Evolutionary conservation across 352 stramenopile genomes (phyloP), one percentile per base, ranked within the genome.

Genomic region (Phytopythium helicoides): DNA sequence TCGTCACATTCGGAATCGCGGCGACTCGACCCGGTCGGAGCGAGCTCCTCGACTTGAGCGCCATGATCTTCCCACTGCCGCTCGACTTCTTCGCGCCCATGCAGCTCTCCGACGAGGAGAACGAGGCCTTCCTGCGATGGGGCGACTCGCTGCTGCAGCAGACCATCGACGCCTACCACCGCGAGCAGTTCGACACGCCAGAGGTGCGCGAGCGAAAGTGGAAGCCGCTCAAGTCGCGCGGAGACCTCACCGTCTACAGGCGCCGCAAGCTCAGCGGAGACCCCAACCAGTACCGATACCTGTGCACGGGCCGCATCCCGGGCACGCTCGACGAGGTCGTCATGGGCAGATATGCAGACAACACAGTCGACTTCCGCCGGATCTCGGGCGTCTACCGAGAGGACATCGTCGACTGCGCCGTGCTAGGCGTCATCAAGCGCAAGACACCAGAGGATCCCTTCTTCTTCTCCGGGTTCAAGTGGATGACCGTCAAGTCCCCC

Each of bases 401-500:
- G 18, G 81, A 91, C 61, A 71, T 89, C 37, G 76, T 91, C 22
- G 81, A 91, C 61, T 91, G 77, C 64, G 73, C 80, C 21, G 72
- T 91, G 31, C 60, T 91, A 12, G 76, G 83, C 49, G 73, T 81
- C 28, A 77, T 91, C 46, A 72, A 83, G 49, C 62, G 57, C 16
- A 66, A 74, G 50, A 80, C 71, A 19, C 45, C 56, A 0, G 49
- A 64, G 11, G 66, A 85, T 10, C 81, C 81, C 2, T 91, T 86
- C 55, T 89, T 81, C 55, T 85, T 81, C 50, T 79, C 77, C 8
- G 83, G 81, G 33, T 89, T 91, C 68, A 91, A 91, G 64, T 91
- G 81, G 81, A 88, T 87, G 76, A 88, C 76, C 7, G 78, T 89
- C 47, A 65, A 80, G 49, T 87, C 71, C 1, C 81, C 76, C 0